Evolutionary conservation across 2,329 filamentous ascomycete species (phyloP).

Genomic region (Xylaria sp.): DNA sequence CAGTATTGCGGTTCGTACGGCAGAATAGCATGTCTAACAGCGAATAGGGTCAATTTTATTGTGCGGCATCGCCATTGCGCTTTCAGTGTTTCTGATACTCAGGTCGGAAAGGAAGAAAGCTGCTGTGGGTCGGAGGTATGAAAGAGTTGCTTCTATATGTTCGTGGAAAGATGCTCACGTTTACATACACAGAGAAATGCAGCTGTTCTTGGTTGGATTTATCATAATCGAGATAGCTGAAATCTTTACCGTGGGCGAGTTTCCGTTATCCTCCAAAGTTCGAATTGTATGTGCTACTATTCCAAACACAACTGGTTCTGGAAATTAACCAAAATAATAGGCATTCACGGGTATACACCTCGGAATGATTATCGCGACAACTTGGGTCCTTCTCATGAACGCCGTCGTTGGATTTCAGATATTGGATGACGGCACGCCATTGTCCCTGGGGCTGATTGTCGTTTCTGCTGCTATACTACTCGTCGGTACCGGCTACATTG

Average conservation of each 20-base stretch:
- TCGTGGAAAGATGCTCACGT: slow-evolving; percentile 27
- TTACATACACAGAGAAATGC: slow-evolving; percentile 78
- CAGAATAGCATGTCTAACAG: slow-evolving; percentile 31
- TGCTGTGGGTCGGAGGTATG: slow-evolving; percentile 88
- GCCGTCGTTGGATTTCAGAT: slow-evolving; percentile 92
- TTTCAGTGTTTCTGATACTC: slow-evolving; percentile 71
- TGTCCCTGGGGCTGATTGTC: slow-evolving; percentile 78
- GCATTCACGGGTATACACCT: slow-evolving; percentile 91
- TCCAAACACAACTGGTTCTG: neutral
- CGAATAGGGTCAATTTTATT: slow-evolving; percentile 82
- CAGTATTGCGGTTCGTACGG: slow-evolving; percentile 41
- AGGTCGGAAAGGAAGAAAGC: slow-evolving; percentile 89
- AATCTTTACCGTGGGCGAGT: slow-evolving; percentile 92
- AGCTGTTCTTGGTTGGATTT: slow-evolving; percentile 87
- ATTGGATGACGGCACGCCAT: slow-evolving; percentile 86
- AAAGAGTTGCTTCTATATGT: neutral
- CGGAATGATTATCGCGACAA: slow-evolving; percentile 83
- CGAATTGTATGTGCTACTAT: slow-evolving; percentile 67
- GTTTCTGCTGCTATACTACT: slow-evolving; percentile 75
- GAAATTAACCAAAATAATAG: slow-evolving; percentile 49
- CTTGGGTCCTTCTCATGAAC: slow-evolving; percentile 92
- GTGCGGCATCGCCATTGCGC: slow-evolving; percentile 75
- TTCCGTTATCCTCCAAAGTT: slow-evolving; percentile 74
- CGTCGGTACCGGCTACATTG: slow-evolving; percentile 92
- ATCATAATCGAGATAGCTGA: slow-evolving; percentile 91